A percentile compares a stretch with the other conserved stretches of the same genome.
Evolutionary conservation across 2,329 filamentous ascomycete species (phyloP).

Genomic region (Exophiala aquamarina): DNA sequence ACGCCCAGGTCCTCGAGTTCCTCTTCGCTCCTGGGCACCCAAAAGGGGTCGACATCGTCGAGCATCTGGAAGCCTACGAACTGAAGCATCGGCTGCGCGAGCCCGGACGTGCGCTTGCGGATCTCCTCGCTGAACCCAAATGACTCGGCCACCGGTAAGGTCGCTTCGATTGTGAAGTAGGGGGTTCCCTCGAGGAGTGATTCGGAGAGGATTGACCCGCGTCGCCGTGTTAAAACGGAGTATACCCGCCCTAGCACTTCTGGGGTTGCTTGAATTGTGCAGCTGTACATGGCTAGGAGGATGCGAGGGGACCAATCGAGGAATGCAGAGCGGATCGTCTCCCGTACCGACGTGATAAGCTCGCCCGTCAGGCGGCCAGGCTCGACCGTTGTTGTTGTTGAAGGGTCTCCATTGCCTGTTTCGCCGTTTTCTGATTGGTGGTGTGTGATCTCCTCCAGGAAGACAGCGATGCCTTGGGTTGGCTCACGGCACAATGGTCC

Average conservation of each 20-base stretch:
- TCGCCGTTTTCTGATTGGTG: conserved; percentile 40
- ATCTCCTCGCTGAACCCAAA: conserved; percentile 98
- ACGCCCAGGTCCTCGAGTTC: conserved; percentile 95
- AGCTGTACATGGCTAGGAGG: conserved; percentile 95
- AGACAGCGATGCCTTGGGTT: conserved; percentile 87
- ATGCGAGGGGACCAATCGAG: conserved; percentile 95
- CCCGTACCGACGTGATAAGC: conserved; percentile 84
- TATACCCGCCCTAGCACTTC: conserved; percentile 96
- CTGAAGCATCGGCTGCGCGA: conserved; percentile 86
- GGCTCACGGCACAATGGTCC: conserved; percentile 92
- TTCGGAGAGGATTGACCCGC: conserved; percentile 85
- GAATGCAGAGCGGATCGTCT: conserved; percentile 80
- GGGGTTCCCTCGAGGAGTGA: conserved; percentile 92
- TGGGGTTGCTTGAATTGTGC: conserved; percentile 88
- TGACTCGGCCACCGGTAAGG: conserved; percentile 87
- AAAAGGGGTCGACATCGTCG: conserved; percentile 88
- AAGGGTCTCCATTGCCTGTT: conserved; percentile 33
- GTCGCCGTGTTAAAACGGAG: conserved; percentile 91
- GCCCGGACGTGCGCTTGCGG: conserved; percentile 86
- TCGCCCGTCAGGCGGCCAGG: conserved; percentile 85
- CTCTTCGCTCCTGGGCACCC: conserved; percentile 95
- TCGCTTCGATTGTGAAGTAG: conserved; percentile 89
- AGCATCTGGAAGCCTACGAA: conserved; percentile 91
- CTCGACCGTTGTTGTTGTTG: conserved; percentile 56
- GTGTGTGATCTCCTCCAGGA: conserved; percentile 76